These are phyloP conservation scores for Zygnema circumcarinatum DNA, from an alignment of 139 green algal species.

Conservation along the genomic window DNA sequence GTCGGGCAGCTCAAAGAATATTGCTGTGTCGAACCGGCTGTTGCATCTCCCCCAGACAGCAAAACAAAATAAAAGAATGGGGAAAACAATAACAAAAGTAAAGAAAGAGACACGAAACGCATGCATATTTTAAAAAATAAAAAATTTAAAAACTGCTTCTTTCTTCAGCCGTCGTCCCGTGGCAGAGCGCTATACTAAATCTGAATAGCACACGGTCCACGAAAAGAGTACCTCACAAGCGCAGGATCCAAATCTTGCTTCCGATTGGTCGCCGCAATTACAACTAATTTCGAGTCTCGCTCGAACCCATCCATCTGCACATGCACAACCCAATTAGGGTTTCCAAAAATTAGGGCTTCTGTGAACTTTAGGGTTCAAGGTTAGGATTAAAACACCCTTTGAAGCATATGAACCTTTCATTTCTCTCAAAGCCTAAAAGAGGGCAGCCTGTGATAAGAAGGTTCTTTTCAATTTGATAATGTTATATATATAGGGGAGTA, in stretches of 20 bases:
- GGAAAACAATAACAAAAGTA: background rate
- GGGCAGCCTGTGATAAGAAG: background rate
- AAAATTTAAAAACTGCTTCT: background rate
- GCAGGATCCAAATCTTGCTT: slow-evolving; percentile 83
- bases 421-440: background rate
- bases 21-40: slow-evolving; percentile 62
- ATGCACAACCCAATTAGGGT: background rate
- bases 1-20: slow-evolving; percentile 82
- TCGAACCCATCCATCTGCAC: slow-evolving; percentile 69
- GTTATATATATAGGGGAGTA: too few species aligned
- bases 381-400: background rate
- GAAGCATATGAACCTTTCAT: background rate
- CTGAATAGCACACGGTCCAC: background rate
- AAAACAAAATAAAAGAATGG: background rate
- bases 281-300: slow-evolving; percentile 65
- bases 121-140: background rate
- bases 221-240: background rate
- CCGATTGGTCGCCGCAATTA: slow-evolving; percentile 91
- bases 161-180: slow-evolving; percentile 45
- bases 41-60: background rate
- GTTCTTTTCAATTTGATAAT: too few species aligned
- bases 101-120: background rate
- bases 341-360: background rate
- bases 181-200: slow-evolving; percentile 40
- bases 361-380: background rate